Evolutionary conservation across 148 eudicot genomes (phyloP), one percentile per base, ranked within the genome.

Genomic region (Fagopyrum tataricum): DNA sequence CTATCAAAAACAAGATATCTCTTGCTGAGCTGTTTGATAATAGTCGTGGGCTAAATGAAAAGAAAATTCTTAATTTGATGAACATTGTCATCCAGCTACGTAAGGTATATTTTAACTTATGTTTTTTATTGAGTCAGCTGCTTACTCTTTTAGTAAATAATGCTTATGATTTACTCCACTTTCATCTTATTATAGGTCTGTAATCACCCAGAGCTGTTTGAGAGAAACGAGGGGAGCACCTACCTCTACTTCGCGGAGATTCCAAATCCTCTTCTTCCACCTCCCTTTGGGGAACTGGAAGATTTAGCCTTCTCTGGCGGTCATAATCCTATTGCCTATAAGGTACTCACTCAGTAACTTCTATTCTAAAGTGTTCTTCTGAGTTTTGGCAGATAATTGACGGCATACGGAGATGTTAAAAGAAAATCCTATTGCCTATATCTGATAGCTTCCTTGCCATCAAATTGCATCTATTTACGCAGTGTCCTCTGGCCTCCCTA

Each of bases 191-290:
- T 75, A 39, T 81, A 95, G 98, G 98, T 95, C 21, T 95, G 98
- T 80, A 95, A 95, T 83, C 98, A 95, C 87, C 98, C 98, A 70
- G 98, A 95, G 78, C 77, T 95, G 64, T 95, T 95, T 84, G 98
- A 95, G 79, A 91, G 98, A 85, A 95, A 95, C 76, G 98, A 95
- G 78, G 98, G 98, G 72, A 95, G 86, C 82, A 66, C 96, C 17
- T 95, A 91, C 79, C 80, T 91, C 59, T 84, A 86, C 71, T 95
- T 95, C 78, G 97, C 96, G 73, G 93, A 83, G 41, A 80, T 95
- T 68, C 86, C 92, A 68, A 89, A 95, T 84, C 67, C 97, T 59
- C 97, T 91, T 74, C 80, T 80, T 49, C 97, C 98, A 40, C 87
- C 98, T 71, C 87, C 96, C 26, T 91, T 91, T 77, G 98, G 98